Conservation (phyloP, 192 early-diverging fungal species). For the Linnemannia hyalina region DNA sequence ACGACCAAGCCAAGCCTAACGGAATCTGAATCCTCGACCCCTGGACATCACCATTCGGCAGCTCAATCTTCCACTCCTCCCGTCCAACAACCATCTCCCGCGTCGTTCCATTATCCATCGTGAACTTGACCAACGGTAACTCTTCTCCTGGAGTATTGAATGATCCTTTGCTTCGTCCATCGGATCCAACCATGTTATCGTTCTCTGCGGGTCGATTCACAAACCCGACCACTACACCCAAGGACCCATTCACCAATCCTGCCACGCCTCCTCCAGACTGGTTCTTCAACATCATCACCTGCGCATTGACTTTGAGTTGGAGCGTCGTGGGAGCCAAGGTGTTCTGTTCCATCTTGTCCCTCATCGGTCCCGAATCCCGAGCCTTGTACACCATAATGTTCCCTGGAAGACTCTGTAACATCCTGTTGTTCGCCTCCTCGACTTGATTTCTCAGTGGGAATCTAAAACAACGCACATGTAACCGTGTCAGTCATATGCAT, state of each 20-base stretch:
- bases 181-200: conserved; percentile 12
- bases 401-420: conserved; percentile 69
- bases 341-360: conserved; percentile 59
- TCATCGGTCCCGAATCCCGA: conserved; percentile 53
- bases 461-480: conserved; percentile 6
- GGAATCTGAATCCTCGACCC: conserved; percentile 69
- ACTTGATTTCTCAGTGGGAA: conserved; percentile 81
- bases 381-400: conserved; percentile 57
- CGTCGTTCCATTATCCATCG: conserved; percentile 42
- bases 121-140: conserved; percentile 59
- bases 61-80: conserved; percentile 68
- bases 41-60: conserved; percentile 48
- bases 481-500: not conserved
- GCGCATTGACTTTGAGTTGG: conserved; percentile 78
- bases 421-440: conserved; percentile 73
- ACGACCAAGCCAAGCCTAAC: conserved; percentile 86
- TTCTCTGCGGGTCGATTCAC: conserved; percentile 31
- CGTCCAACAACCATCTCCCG: conserved; percentile 64
- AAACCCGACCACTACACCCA: conserved; percentile 66
- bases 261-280: conserved; percentile 54
- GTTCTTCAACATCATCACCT: conserved; percentile 89
- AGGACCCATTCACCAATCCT: conserved; percentile 80
- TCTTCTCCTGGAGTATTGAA: conserved; percentile 33
- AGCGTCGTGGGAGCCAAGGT: conserved; percentile 74
- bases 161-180: conserved; percentile 11